Evolutionary conservation across 345 rosid species (phyloP).

Genomic region (Passiflora organensis): DNA sequence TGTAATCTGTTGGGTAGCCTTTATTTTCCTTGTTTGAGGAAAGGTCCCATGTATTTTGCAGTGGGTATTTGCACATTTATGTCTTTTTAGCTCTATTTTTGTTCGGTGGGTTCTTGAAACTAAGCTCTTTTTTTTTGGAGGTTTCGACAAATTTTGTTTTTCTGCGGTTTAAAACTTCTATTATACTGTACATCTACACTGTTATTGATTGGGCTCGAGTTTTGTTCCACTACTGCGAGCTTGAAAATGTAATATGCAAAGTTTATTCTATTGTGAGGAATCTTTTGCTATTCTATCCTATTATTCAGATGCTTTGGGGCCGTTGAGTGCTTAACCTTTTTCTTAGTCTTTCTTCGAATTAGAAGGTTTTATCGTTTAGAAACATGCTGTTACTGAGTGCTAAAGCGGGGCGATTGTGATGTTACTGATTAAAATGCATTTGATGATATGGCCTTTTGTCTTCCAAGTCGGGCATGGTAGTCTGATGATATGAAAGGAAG

Average conservation of each 20-base stretch:
- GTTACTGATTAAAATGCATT: no score
- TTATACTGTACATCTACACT: not conserved
- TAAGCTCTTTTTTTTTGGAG: no score
- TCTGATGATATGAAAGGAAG: no score
- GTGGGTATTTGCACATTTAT: constrained; percentile 3
- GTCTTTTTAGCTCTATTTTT: not conserved
- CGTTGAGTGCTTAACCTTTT: no score
- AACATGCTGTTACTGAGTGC: no score
- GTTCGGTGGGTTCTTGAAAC: not conserved
- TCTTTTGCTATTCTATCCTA: not conserved
- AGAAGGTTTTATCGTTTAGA: no score
- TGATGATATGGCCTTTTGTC: no score
- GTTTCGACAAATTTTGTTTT: not conserved
- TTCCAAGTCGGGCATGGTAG: no score
- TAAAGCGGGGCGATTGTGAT: no score
- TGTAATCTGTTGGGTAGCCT: not conserved
- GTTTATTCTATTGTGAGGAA: not conserved
- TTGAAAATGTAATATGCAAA: no score
- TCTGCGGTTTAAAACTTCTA: not conserved
- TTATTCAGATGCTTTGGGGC: not conserved
- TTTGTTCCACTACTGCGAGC: no score
- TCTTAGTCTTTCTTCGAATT: no score
- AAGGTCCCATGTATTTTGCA: constrained; percentile 1
- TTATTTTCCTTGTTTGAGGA: not conserved
- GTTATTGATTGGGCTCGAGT: not conserved